phyloP scores from a whole-genome alignment of 257 asterid genomes.

The Solanum neorickii region DNA sequence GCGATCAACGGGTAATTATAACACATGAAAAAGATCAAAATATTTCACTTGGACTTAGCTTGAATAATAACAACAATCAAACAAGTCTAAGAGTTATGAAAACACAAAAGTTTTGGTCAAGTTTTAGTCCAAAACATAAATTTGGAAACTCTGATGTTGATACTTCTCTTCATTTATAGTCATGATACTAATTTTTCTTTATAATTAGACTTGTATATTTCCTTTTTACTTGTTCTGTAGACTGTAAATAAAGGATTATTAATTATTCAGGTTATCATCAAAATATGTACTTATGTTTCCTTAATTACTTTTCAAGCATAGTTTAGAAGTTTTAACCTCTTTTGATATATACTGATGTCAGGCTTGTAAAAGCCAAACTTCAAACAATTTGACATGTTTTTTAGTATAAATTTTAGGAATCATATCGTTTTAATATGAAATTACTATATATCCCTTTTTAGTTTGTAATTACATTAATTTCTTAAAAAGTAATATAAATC shows the following conservation, averaged over 20 bases:
- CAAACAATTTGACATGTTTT: not conserved
- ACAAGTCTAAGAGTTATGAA: not conserved
- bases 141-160: not conserved
- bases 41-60: not conserved
- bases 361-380: not conserved
- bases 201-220: not conserved
- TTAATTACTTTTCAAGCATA: not conserved
- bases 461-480: too few relatives aligned
- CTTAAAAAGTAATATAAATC: too few relatives aligned
- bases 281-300: not conserved
- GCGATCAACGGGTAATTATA: not conserved
- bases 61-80: not conserved
- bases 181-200: not conserved
- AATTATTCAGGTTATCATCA: not conserved
- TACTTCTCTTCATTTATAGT: conserved; percentile 7
- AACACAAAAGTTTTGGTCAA: not conserved
- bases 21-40: not conserved
- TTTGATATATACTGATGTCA: not conserved
- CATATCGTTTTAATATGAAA: too few relatives aligned
- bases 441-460: too few relatives aligned
- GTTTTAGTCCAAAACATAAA: not conserved
- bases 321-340: not conserved
- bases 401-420: not conserved
- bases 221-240: not conserved
- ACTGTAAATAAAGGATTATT: not conserved